Evolutionary conservation across 2,329 filamentous ascomycete genomes (phyloP).

Genomic region (Penicillium nordicum): DNA sequence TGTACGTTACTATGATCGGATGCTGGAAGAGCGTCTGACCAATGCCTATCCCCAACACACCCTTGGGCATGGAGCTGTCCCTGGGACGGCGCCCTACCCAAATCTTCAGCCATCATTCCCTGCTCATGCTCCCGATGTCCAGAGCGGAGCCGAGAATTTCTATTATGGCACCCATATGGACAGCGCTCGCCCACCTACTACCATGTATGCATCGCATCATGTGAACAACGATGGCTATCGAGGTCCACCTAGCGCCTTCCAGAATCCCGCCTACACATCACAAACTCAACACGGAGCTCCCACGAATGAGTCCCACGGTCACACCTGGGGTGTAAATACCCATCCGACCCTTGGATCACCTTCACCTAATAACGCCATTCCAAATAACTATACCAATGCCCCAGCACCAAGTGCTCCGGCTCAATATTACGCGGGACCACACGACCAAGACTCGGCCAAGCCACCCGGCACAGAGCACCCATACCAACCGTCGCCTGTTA

Average conservation of each 20-base stretch:
- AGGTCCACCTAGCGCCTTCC: conserved; percentile 5
- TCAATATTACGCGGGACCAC: conserved; percentile 18
- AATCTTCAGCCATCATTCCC: conserved; percentile 14
- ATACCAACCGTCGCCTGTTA: conserved; percentile 19
- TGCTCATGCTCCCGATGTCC: conserved; percentile 12
- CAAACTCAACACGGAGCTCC: conserved; percentile 10
- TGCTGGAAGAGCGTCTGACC: conserved; percentile 92
- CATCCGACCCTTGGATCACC: conserved; percentile 22
- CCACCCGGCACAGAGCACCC: conserved; percentile 13
- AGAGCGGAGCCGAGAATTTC: conserved; percentile 22
- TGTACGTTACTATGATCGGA: conserved; percentile 94
- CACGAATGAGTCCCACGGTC: conserved; percentile 11
- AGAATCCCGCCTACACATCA: conserved; percentile 12
- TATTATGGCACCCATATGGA: conserved; percentile 22
- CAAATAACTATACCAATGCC: conserved; percentile 10
- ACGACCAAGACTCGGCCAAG: conserved; percentile 10
- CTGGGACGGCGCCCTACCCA: conserved; percentile 20
- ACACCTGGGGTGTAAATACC: conserved; percentile 16
- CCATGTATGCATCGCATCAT: conserved; percentile 15
- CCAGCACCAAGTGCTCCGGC: conserved; percentile 6
- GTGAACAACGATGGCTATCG: conserved; percentile 12
- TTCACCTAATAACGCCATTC: conserved; percentile 7
- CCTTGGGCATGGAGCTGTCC: conserved; percentile 54
- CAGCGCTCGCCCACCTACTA: conserved; percentile 5
- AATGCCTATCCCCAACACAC: conserved; percentile 85